Evolutionary conservation across 2,329 filamentous ascomycete genomes (phyloP).

Genomic region (Phyllosticta citribraziliensis): DNA sequence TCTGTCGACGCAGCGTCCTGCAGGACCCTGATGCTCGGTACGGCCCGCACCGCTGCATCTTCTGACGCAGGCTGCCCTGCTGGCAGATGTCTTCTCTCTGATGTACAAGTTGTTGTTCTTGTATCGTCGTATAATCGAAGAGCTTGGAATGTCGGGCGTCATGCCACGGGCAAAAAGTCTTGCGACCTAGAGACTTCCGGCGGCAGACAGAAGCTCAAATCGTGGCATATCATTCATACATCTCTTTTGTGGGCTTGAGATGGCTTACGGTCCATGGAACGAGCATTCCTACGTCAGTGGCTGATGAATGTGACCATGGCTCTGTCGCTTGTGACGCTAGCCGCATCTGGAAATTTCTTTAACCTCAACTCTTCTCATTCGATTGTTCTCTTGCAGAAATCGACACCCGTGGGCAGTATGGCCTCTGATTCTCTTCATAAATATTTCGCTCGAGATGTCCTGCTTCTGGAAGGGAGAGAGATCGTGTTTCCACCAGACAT

Average conservation of each 20-base stretch:
- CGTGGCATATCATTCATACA: no score
- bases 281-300: neutral
- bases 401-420: neutral
- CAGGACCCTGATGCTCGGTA: neutral
- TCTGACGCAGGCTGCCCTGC: neutral
- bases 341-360: neutral
- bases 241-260: no score
- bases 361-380: neutral
- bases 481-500: no score
- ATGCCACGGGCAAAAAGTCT: no score
- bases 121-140: neutral
- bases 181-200: no score
- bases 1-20: neutral
- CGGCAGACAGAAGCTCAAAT: no score
- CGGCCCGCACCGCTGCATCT: neutral
- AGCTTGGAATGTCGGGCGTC: no score
- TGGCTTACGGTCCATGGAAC: neutral
- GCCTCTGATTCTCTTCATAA: neutral
- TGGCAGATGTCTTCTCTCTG: neutral
- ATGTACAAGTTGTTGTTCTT: neutral
- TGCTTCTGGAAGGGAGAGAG: no score
- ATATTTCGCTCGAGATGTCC: no score
- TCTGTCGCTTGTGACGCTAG: neutral
- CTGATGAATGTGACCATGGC: neutral
- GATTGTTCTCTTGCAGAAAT: no score